Conservation (phyloP, 805 yeast genomes). For the Maudiozyma serrabonitensis region DNA sequence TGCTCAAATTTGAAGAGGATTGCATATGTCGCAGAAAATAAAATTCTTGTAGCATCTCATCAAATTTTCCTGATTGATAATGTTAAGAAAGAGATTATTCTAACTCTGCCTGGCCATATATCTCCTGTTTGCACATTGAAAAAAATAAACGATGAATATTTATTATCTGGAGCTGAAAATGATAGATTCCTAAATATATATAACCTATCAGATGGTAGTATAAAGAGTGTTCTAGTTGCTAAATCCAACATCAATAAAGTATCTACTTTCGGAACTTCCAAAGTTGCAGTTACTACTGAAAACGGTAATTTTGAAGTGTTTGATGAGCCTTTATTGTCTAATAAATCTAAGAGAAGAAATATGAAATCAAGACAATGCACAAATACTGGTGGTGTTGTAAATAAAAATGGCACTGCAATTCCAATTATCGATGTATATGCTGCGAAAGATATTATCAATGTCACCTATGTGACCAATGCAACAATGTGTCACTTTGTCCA, state of each 20-base stretch:
- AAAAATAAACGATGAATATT: slow-evolving; percentile 30
- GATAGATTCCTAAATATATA: slow-evolving; percentile 78
- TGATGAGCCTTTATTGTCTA: slow-evolving; percentile 39
- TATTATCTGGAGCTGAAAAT: slow-evolving; percentile 63
- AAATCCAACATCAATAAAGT: slow-evolving; percentile 49
- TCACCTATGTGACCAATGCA: slow-evolving; percentile 57
- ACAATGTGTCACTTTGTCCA: slow-evolving; percentile 48
- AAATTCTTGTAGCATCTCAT: slow-evolving; percentile 55
- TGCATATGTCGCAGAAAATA: slow-evolving; percentile 16
- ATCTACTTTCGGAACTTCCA: slow-evolving; percentile 27
- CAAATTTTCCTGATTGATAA: slow-evolving; percentile 47
- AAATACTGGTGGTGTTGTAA: slow-evolving; percentile 36
- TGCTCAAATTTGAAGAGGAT: slow-evolving; percentile 25
- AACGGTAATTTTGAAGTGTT: slow-evolving; percentile 69
- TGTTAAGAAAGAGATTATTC: slow-evolving; percentile 31
- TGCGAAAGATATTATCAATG: slow-evolving; percentile 30
- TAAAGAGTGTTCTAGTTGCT: slow-evolving; percentile 55
- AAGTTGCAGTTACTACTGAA: slow-evolving; percentile 49
- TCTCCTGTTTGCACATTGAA: slow-evolving; percentile 48
- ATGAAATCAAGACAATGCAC: slow-evolving; percentile 43
- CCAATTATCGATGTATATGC: slow-evolving; percentile 27
- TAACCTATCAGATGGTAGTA: slow-evolving; percentile 28
- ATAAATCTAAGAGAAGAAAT: slow-evolving; percentile 37
- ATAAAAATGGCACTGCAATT: slow-evolving; percentile 32
- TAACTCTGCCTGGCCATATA: slow-evolving; percentile 67